Conservation (phyloP, 352 stramenopile genomes). For the Sclerospora graminicola region DNA sequence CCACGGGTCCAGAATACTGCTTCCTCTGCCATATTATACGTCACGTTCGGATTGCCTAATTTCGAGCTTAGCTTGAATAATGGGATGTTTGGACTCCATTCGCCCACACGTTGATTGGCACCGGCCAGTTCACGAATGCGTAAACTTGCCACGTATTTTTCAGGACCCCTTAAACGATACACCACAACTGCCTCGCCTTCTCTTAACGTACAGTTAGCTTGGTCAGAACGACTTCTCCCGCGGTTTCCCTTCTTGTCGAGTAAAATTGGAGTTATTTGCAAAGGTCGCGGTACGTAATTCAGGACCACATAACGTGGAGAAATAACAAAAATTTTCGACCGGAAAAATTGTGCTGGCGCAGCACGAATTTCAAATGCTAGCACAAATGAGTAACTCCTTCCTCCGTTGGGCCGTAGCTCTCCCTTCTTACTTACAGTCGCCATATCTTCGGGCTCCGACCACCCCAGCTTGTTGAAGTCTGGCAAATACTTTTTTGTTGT, state of each 20-base stretch:
- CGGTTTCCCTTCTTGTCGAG: slow-evolving; percentile 64
- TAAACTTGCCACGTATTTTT: slow-evolving; percentile 61
- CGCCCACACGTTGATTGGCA: slow-evolving; percentile 36
- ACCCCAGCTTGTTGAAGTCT: slow-evolving; percentile 56
- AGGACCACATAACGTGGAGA: slow-evolving; percentile 68
- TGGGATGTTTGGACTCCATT: slow-evolving; percentile 52
- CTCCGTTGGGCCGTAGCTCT: slow-evolving; percentile 38
- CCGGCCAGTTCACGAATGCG: slow-evolving; percentile 49
- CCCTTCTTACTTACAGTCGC: slow-evolving; percentile 63
- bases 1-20: slow-evolving; percentile 61
- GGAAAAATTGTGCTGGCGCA: slow-evolving; percentile 69
- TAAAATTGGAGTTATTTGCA: slow-evolving; percentile 67
- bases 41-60: slow-evolving; percentile 32
- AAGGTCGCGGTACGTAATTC: slow-evolving; percentile 42
- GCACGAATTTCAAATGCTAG: slow-evolving; percentile 74
- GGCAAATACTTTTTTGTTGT: slow-evolving; percentile 68
- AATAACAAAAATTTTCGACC: slow-evolving; percentile 74
- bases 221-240: slow-evolving; percentile 21
- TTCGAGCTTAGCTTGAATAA: slow-evolving; percentile 28
- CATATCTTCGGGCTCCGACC: slow-evolving; percentile 66
- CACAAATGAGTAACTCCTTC: slow-evolving; percentile 52
- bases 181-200: slow-evolving; percentile 45
- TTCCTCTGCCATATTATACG: slow-evolving; percentile 34
- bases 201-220: slow-evolving; percentile 36
- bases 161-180: slow-evolving; percentile 56